Base-by-base conservation (phyloP, 1,284 basidiomycete species). In the Albatrellus sp. region DNA sequence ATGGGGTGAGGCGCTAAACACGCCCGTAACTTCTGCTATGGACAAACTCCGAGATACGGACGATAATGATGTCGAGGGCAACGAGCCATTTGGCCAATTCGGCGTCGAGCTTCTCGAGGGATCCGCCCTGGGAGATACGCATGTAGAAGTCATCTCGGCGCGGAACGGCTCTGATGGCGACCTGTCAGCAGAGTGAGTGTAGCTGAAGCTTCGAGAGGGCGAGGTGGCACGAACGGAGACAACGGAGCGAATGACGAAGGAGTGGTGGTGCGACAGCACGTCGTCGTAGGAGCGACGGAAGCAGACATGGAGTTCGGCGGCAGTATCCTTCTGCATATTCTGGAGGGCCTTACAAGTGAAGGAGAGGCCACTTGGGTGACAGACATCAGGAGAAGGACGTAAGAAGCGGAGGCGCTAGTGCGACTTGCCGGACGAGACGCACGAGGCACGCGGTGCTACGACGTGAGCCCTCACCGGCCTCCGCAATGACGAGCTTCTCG, bases 161-260 rank as follows among this genome's bases (percentile, higher is more conserved):
- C 1, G 94, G 94, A 50, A 88, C 93, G 0, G 93, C 89, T 55
- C 87, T 87, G 65, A 98, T 91, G 7, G 93, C 94, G 46, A 97
- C 75, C 89, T 94, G 47, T 37, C 34, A 5, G 16, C 11, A 14
- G 32, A 40, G n/a, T 35, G 16, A 24, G n/a, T 19, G 17, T 32
- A 32, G 31, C 42, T 13, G 37, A 16, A 5, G 6, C 12, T 14
- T 14, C 11, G 12, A 30, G 29, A 44, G 14, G 17, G 29, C 20
- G 13, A 10, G 6, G 17, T 12, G 46, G 32, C 29, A 77, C 88
- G 63, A 59, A 93, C 90, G 30, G 72, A 66, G 52, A 94, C 92
- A 46, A 93, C 70, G 20, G 85, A 81, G 39, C 87, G 80, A 51
- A 96, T 73, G 57, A 94, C 56, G 60, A 92, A 90, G 2, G 78